A percentile compares a stretch with the other conserved stretches of the same genome.
Evolutionary conservation across 1,284 basidiomycete genomes (phyloP).

Genomic region (Ceratobasidium sp.): DNA sequence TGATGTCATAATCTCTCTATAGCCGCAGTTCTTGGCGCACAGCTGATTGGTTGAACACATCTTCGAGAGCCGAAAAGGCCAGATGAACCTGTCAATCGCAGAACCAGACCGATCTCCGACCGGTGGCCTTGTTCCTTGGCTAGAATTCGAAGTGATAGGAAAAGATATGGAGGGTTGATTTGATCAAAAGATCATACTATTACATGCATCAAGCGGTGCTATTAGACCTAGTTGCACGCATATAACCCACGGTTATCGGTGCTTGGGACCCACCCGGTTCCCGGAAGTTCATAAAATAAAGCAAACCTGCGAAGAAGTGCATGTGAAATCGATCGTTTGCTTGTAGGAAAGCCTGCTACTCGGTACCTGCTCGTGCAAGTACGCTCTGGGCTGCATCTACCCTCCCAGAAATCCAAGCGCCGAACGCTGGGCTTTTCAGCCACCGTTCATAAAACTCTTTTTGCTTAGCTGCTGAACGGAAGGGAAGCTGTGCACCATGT

Average conservation of each 20-base stretch:
- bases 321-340: background rate
- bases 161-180: no score
- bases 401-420: constrained; percentile 73
- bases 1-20: background rate
- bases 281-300: background rate
- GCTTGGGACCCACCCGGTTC: no score
- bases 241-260: no score
- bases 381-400: constrained; percentile 55
- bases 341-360: background rate
- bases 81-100: no score
- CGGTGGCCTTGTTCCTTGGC: no score
- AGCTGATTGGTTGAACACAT: no score
- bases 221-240: no score
- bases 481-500: constrained; percentile 77
- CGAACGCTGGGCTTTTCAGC: constrained; percentile 74
- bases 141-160: no score
- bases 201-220: no score
- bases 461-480: constrained; percentile 67
- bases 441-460: constrained; percentile 75
- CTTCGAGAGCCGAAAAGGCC: no score
- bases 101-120: no score
- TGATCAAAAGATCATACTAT: no score
- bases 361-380: background rate
- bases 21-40: background rate
- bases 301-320: background rate